A percentile compares a stretch with the other conserved stretches of the same genome.
Conservation (phyloP, 441 rosid genomes). For the Isatis lusitanica region DNA sequence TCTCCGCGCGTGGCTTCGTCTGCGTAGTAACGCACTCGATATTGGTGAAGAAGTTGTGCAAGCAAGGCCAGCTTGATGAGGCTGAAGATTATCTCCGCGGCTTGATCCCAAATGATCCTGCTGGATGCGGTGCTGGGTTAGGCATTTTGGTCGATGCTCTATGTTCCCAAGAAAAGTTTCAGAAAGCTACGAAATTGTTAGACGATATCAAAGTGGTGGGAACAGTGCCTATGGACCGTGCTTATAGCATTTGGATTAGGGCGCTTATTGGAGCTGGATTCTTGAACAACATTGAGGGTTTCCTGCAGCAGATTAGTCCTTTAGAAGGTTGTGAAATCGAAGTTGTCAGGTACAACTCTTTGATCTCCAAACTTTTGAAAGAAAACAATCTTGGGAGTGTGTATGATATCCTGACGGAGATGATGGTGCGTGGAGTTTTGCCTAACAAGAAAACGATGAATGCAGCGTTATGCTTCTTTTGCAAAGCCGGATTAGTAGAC, state of each 20-base stretch:
- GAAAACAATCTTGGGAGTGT: conserved; percentile 58
- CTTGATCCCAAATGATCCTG: conserved; percentile 31
- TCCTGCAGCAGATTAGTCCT: conserved; percentile 53
- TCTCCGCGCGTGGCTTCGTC: conserved; percentile 51
- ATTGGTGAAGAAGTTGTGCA: conserved; percentile 64
- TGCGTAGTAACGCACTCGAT: conserved; percentile 48
- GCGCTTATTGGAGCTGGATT: conserved; percentile 54
- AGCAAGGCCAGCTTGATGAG: conserved; percentile 51
- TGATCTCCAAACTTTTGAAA: conserved; percentile 58
- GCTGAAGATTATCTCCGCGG: conserved; percentile 56
- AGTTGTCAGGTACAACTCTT: conserved; percentile 50
- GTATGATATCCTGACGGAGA: conserved; percentile 64
- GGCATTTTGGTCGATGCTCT: conserved; percentile 52
- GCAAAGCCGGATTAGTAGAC: conserved; percentile 83
- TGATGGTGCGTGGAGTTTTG: conserved; percentile 53
- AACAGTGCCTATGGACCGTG: conserved; percentile 43
- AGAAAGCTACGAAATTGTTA: conserved; percentile 51
- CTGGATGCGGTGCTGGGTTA: conserved; percentile 42
- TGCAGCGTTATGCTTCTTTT: conserved; percentile 73
- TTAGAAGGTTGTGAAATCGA: conserved; percentile 59
- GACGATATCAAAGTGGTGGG: conserved; percentile 50
- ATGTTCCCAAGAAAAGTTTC: conserved; percentile 46
- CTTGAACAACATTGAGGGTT: conserved; percentile 53
- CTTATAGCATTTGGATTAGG: conserved; percentile 59
- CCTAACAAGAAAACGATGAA: conserved; percentile 67